Base-by-base conservation (phyloP, 352 stramenopile genomes). In the Pythium insidiosum region DNA sequence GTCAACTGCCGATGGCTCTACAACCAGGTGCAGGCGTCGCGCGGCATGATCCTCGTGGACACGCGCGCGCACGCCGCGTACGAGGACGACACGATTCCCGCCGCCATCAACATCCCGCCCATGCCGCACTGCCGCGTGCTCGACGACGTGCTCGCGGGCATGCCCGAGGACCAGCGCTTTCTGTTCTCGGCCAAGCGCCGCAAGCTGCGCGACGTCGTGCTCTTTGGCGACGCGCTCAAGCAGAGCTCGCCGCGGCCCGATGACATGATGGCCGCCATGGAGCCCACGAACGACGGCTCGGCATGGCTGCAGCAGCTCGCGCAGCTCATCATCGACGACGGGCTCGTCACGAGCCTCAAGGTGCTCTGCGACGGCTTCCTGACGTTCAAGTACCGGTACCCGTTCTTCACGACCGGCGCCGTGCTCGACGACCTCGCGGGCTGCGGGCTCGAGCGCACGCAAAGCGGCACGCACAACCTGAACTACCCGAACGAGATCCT, bases 401-500 rank as follows among this genome's bases (percentile, higher is more conserved):
- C 77, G 42, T 90, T 93, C 61, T 90, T 84, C 61, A 93, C 80
- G 35, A 84, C 74, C 26, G 68, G 63, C 10, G 70, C 73, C 33
- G 63, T 84, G 35, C 50, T 83, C 21, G 66, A 88, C 47, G 66
- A 84, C 21, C 68, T 76, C 9, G 37, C 49, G 10, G 56, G 74
- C 10, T 50, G 38, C n/a, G 46, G 46, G 16, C 33, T 88, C 23
- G 78, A 63, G 38, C 77, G 80, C 38, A 92, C 80, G 22, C 77
- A 79, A 43, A 92, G 80, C 50, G 80, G 80, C 18, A 90, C 72
- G 5, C 80, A 93, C 66, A 86, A 87, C 61, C 46, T 93, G 16
- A 90, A 88, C 58, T 93, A 93, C 65, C 80, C 80, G 34, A 93
- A 93, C 44, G 80, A 93, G 50, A 86, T 93, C 41, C 58, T 93